Evolutionary conservation across 257 asterid genomes (phyloP), one percentile per base, ranked within the genome.

Genomic region (Penstemon eatonii): DNA sequence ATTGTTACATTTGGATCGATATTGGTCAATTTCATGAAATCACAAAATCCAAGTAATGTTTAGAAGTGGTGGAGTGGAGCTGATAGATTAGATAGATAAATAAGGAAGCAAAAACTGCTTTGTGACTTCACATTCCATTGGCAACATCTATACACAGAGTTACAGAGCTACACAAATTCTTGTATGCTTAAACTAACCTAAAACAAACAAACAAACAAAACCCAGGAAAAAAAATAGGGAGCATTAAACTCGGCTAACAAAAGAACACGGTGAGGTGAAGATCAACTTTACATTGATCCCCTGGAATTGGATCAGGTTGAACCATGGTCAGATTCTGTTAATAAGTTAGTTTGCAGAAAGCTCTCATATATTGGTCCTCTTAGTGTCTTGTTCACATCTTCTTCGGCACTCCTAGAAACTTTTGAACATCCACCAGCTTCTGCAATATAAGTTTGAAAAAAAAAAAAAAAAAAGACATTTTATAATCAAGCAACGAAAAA

Each of bases 361-460:
- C 78, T 76, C 76, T 84, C 95, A 3, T 90, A 93, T 42, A 40
- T 54, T 10, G 99, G 90, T 74, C 97, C 97, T 36, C 59, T 68
- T 19, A 93, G 87, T 49, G 80, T 80, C 82, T 66, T 83, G 73
- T 73, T 75, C 10, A 93, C 89, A 2, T 85, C 94, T 0, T 78
- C 91, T 9, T 64, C 4, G 99, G 96, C 55, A 93, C 55, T 68
- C 85, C 85, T 19, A 93, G 75, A 78, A 93, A 93, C 69, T 82
- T 66, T 68, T 82, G 91, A 41, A 87, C 90, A 3, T 87, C 96
- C 25, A 39, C 64, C 68, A 90, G 71, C 83, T 88, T 90, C 97
- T 93, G 88, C 59, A 77, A 11, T 0, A 19, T 8, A 15, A 15
- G 18, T 15, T 15, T 15, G 18, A 15, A 15, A 15, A 15, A 15